These are phyloP conservation scores for Acer negundo DNA, from an alignment of 345 rosid species.

Conservation along the genomic window DNA sequence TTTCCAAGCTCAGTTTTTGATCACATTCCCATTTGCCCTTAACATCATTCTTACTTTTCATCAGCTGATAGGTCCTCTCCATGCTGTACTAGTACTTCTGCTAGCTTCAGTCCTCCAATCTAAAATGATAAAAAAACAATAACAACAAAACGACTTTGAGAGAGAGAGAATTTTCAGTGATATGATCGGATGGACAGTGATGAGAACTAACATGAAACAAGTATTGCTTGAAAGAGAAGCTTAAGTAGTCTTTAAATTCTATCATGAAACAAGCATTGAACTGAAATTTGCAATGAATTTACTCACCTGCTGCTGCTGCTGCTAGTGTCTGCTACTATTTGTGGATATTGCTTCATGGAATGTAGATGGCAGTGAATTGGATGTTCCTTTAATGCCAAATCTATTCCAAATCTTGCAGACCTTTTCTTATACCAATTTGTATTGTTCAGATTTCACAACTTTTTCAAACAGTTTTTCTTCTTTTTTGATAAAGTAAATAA, in stretches of 20 bases:
- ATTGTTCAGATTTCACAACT: not conserved
- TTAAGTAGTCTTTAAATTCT: not conserved
- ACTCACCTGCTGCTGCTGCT: conserved; percentile 15
- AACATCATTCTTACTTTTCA: not conserved
- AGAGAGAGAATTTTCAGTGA: not conserved
- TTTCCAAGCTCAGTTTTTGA: not conserved
- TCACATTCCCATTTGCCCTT: conserved; percentile 13
- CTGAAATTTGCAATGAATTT: conserved; percentile 15
- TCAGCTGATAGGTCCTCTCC: conserved; percentile 12
- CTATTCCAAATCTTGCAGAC: conserved; percentile 26
- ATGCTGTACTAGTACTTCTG: not conserved
- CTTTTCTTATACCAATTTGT: conserved; percentile 6
- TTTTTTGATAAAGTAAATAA: not conserved
- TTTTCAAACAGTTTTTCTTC: not conserved
- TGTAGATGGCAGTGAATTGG: conserved; percentile 22
- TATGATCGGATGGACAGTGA: too few species aligned
- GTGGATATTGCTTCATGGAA: conserved; percentile 29
- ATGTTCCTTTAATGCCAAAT: conserved; percentile 26
- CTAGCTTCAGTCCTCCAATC: not conserved
- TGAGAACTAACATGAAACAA: not conserved
- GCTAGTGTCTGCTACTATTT: conserved; percentile 26
- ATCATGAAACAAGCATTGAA: conserved; percentile 4
- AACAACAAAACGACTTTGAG: not conserved
- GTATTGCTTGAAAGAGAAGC: conserved; percentile 15
- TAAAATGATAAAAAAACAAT: not conserved